Conservation (phyloP, 495 filamentous ascomycete genomes). For the Penicillium herquei region DNA sequence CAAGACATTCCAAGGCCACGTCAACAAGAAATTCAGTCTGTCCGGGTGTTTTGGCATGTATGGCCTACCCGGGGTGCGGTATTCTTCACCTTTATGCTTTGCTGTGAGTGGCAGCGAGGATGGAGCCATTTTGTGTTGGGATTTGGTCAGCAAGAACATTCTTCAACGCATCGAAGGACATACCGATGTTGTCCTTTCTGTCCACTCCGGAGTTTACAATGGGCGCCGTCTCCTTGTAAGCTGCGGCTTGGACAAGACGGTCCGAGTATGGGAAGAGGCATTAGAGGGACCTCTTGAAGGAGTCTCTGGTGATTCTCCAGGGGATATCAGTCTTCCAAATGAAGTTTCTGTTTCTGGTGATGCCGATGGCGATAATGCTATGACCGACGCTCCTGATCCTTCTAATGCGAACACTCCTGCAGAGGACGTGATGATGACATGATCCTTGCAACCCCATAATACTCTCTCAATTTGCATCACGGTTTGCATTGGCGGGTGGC, state of each 20-base stretch:
- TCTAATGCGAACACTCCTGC: constrained; percentile 19
- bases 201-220: constrained; percentile 58
- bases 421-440: constrained; percentile 28
- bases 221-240: constrained; percentile 54
- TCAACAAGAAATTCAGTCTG: constrained; percentile 79
- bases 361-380: constrained; percentile 20
- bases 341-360: constrained; percentile 5
- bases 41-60: constrained; percentile 76
- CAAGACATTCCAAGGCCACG: constrained; percentile 96
- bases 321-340: not conserved
- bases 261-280: constrained; percentile 59
- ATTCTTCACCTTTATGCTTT: constrained; percentile 42
- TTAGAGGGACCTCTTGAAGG: constrained; percentile 11
- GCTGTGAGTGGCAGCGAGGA: constrained; percentile 85
- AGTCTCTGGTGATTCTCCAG: not conserved
- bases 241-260: constrained; percentile 61
- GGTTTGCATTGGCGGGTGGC: constrained; percentile 1
- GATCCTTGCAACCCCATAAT: constrained; percentile 6
- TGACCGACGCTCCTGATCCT: constrained; percentile 18
- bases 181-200: constrained; percentile 77
- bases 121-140: constrained; percentile 82
- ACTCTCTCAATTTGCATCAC: constrained; percentile 19
- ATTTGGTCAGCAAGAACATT: constrained; percentile 78
- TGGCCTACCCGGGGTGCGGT: constrained; percentile 40
- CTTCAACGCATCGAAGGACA: constrained; percentile 72